Evolutionary conservation across 768 basidiomycete genomes (phyloP).

Genomic region (Auricularia sp.): DNA sequence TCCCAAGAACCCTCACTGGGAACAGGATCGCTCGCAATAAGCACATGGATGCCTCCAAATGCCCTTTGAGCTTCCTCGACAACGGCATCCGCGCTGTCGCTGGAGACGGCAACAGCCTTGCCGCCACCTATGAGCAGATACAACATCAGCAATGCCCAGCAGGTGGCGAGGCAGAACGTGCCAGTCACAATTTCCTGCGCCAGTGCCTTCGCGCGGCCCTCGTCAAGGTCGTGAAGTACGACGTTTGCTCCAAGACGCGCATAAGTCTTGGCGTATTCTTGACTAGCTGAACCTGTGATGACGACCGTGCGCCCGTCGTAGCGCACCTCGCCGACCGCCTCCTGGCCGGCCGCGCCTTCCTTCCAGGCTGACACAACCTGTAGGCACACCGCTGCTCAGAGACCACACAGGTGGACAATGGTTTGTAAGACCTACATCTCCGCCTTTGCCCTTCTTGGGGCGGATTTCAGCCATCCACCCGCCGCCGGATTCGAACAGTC

Average conservation of each 20-base stretch:
- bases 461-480: constrained; percentile 86
- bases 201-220: constrained; percentile 71
- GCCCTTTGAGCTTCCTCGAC: constrained; percentile 61
- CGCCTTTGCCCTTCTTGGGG: constrained; percentile 50
- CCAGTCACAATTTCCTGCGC: constrained; percentile 80
- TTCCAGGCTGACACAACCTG: constrained; percentile 52
- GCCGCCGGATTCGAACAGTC: constrained; percentile 86
- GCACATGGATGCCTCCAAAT: too few species aligned
- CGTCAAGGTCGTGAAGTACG: constrained; percentile 89
- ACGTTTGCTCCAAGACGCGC: constrained; percentile 90
- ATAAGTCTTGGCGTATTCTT: constrained; percentile 86
- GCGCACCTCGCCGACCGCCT: constrained; percentile 46
- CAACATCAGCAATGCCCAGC: too few species aligned
- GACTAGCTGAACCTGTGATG: constrained; percentile 78
- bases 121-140: constrained; percentile 43
- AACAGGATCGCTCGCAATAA: too few species aligned
- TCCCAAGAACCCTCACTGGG: constrained; percentile 63
- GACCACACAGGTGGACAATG: constrained; percentile 3
- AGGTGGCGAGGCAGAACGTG: too few species aligned
- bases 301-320: constrained; percentile 88
- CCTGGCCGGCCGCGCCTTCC: constrained; percentile 30
- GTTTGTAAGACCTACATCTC: neutral
- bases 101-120: constrained; percentile 48
- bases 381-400: constrained; percentile 47
- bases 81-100: constrained; percentile 59